phyloP scores from a whole-genome alignment of 768 basidiomycete genomes.

The Russula virescens region DNA sequence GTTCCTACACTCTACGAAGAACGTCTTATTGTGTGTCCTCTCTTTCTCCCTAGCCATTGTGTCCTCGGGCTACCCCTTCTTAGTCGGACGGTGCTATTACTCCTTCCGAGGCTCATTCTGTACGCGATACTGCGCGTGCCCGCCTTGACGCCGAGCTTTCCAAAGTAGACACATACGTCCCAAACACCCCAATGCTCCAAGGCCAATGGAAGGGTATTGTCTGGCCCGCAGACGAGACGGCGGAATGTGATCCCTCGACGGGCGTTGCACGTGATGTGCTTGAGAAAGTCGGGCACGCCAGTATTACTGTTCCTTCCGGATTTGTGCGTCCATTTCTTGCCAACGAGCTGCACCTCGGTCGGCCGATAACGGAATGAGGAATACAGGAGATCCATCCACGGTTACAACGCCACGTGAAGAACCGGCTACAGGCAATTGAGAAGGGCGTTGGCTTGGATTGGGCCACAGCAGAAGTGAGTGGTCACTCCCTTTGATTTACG shows the following conservation, averaged over 20 bases:
- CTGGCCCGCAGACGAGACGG: constrained; percentile 56
- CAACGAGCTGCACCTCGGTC: not conserved
- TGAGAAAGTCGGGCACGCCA: constrained; percentile 56
- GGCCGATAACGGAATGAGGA: not conserved
- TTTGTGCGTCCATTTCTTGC: constrained; percentile 49
- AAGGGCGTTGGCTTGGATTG: constrained; percentile 74
- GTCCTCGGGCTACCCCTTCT: not conserved
- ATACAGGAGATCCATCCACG: constrained; percentile 75
- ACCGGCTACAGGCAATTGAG: constrained; percentile 63
- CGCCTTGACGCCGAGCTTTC: constrained; percentile 60
- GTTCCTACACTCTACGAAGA: constrained; percentile 82
- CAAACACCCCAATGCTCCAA: constrained; percentile 51
- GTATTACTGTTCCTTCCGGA: constrained; percentile 49
- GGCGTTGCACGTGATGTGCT: constrained; percentile 55
- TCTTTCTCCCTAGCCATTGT: not conserved
- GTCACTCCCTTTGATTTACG: not conserved
- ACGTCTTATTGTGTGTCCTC: constrained; percentile 55
- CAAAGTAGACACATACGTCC: constrained; percentile 41
- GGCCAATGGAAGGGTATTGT: constrained; percentile 58
- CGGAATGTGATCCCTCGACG: constrained; percentile 54
- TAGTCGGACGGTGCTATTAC: constrained; percentile 48
- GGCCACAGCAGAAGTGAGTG: constrained; percentile 76
- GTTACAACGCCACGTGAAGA: constrained; percentile 72
- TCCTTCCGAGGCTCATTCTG: constrained; percentile 39
- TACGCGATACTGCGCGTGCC: constrained; percentile 55